Evolutionary conservation across 768 basidiomycete species (phyloP).

Genomic region (Exsudoporus frostii): DNA sequence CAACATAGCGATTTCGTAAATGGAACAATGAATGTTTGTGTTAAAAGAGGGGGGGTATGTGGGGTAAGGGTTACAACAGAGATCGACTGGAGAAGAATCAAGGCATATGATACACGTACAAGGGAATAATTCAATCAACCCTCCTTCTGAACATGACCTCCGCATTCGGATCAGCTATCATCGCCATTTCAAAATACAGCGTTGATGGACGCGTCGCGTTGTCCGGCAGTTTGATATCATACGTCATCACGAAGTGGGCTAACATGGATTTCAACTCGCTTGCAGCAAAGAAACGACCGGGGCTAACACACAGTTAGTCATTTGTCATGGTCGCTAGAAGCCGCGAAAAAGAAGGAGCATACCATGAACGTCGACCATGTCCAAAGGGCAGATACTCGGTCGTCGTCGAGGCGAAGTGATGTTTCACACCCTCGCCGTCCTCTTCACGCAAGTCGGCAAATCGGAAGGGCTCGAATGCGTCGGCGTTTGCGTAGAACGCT

Average conservation of each 20-base stretch:
- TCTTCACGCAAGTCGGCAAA: slow-evolving; percentile 11
- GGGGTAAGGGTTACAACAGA: too few relatives aligned
- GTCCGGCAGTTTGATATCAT: slow-evolving; percentile 1
- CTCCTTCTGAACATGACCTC: neutral
- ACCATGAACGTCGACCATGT: neutral
- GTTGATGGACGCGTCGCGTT: neutral
- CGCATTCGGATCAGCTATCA: neutral
- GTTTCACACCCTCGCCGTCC: slow-evolving; percentile 35
- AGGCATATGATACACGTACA: too few relatives aligned
- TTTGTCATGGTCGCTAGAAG: neutral
- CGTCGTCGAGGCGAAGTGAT: slow-evolving; percentile 34
- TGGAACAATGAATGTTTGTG: too few relatives aligned
- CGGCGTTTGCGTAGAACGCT: slow-evolving; percentile 26
- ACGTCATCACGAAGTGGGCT: slow-evolving; percentile 8
- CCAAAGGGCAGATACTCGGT: slow-evolving; percentile 35
- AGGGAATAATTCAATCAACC: too few relatives aligned
- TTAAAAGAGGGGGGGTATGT: too few relatives aligned
- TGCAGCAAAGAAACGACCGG: slow-evolving; percentile 13
- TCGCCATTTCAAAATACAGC: too few relatives aligned
- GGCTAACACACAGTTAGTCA: neutral
- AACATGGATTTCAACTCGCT: slow-evolving; percentile 11
- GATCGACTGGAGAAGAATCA: too few relatives aligned
- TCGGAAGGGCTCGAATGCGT: slow-evolving; percentile 10
- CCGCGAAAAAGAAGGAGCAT: neutral
- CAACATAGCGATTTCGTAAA: too few relatives aligned